phyloP scores from a whole-genome alignment of 2,329 filamentous ascomycete genomes.

The Malbranchea cinnamomea region DNA sequence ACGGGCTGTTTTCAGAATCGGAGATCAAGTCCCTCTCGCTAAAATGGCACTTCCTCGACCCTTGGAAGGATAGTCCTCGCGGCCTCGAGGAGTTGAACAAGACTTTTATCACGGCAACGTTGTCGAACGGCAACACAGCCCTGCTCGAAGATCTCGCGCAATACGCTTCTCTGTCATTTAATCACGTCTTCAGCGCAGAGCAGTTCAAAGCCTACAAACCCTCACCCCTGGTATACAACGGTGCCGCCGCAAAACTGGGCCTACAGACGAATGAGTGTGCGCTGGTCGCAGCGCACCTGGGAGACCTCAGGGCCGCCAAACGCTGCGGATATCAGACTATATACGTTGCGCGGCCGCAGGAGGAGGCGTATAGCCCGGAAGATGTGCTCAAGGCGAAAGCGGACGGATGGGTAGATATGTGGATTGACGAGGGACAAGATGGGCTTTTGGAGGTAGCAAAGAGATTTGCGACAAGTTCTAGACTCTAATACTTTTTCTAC shows the following conservation, averaged over 20 bases:
- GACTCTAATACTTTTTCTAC: too few species aligned
- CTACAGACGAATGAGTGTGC: constrained; percentile 43
- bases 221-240: constrained; percentile 46
- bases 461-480: constrained; percentile 21
- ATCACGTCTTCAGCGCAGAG: constrained; percentile 45
- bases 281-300: constrained; percentile 59
- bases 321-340: constrained; percentile 46
- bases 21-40: constrained; percentile 49
- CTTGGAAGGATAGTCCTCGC: constrained; percentile 44
- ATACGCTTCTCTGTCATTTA: constrained; percentile 43
- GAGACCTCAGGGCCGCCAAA: constrained; percentile 48
- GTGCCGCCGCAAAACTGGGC: constrained; percentile 43
- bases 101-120: constrained; percentile 41
- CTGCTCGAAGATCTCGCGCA: constrained; percentile 45
- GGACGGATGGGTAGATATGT: constrained; percentile 45
- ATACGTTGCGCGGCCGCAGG: constrained; percentile 49
- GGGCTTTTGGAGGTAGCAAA: constrained; percentile 34
- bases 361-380: constrained; percentile 44
- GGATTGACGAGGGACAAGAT: constrained; percentile 33
- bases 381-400: constrained; percentile 36
- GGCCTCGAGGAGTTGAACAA: constrained; percentile 42
- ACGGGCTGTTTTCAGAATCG: constrained; percentile 44
- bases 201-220: constrained; percentile 58
- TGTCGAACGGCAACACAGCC: constrained; percentile 53
- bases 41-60: constrained; percentile 51